phyloP scores from a whole-genome alignment of 1,139 yeast species.

The Debaryomycetaceae sp. region DNA sequence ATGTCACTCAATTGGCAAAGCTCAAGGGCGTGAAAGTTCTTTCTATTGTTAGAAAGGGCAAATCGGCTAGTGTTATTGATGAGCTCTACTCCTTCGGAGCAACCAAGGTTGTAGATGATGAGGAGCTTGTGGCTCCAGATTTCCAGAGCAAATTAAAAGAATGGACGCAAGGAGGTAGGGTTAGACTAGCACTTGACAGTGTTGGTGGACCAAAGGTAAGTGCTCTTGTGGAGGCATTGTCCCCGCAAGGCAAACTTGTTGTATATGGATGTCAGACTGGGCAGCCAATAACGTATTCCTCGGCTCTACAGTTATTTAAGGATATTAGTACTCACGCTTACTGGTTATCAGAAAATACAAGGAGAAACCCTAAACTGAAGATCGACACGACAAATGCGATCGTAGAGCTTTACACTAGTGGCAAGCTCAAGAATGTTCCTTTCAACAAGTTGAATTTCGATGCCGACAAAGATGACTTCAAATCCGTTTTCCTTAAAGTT shows the following conservation, averaged over 20 bases:
- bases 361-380: slow-evolving; percentile 58
- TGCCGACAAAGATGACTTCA: slow-evolving; percentile 45
- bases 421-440: slow-evolving; percentile 54
- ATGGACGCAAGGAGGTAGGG: slow-evolving; percentile 35
- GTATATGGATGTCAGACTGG: slow-evolving; percentile 26
- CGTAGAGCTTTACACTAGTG: slow-evolving; percentile 56
- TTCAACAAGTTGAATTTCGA: slow-evolving; percentile 37
- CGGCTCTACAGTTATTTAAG: slow-evolving; percentile 52
- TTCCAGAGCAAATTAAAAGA: slow-evolving; percentile 42
- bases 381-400: slow-evolving; percentile 53
- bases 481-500: slow-evolving; percentile 43
- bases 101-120: slow-evolving; percentile 28
- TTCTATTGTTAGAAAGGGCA: slow-evolving; percentile 31
- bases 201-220: slow-evolving; percentile 27
- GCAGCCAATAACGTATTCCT: slow-evolving; percentile 48
- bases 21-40: slow-evolving; percentile 22
- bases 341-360: slow-evolving; percentile 80
- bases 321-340: slow-evolving; percentile 76
- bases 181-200: slow-evolving; percentile 32
- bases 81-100: slow-evolving; percentile 28
- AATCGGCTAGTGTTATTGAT: slow-evolving; percentile 20
- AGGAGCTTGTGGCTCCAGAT: slow-evolving; percentile 58
- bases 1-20: slow-evolving; percentile 28
- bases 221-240: slow-evolving; percentile 21
- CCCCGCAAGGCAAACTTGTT: slow-evolving; percentile 23